phyloP scores from a whole-genome alignment of 2,329 filamentous ascomycete species.

The Lachnellula hyalina region DNA sequence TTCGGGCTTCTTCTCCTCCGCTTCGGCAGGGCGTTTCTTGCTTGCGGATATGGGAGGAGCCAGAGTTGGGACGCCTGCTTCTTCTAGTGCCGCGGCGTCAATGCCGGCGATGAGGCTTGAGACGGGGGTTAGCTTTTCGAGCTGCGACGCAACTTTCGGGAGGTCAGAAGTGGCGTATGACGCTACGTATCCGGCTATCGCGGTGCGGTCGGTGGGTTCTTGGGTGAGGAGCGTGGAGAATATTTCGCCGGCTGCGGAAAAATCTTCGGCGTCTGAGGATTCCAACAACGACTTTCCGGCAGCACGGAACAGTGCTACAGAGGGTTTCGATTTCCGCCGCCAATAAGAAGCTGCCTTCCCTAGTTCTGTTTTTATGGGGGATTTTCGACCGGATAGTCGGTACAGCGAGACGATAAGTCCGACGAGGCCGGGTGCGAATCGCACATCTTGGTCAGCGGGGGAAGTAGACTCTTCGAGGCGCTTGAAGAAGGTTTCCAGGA shows the following conservation, averaged over 20 bases:
- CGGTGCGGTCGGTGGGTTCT: constrained; percentile 61
- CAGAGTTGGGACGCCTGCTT: constrained; percentile 56
- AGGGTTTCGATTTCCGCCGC: constrained; percentile 55
- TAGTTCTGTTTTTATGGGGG: constrained; percentile 67
- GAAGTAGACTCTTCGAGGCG: constrained; percentile 59
- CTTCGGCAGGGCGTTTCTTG: constrained; percentile 45
- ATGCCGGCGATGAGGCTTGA: constrained; percentile 55
- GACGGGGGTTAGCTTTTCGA: constrained; percentile 55
- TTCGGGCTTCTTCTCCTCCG: constrained; percentile 35
- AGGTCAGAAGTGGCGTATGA: constrained; percentile 63
- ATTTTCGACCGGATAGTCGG: constrained; percentile 65
- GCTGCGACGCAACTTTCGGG: constrained; percentile 48
- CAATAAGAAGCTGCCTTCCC: constrained; percentile 78
- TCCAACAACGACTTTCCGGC: constrained; percentile 79
- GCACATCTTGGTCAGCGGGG: constrained; percentile 57
- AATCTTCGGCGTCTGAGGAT: constrained; percentile 64
- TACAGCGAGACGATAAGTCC: constrained; percentile 77
- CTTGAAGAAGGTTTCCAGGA: constrained; percentile 70
- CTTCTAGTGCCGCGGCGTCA: constrained; percentile 57
- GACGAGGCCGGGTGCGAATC: constrained; percentile 80
- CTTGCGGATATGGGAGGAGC: constrained; percentile 35
- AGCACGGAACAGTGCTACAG: constrained; percentile 68
- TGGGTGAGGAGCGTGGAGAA: constrained; percentile 67
- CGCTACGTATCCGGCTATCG: constrained; percentile 80
- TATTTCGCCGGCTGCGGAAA: constrained; percentile 67